Conservation (phyloP, 345 rosid species). For the Camelina hispida region DNA sequence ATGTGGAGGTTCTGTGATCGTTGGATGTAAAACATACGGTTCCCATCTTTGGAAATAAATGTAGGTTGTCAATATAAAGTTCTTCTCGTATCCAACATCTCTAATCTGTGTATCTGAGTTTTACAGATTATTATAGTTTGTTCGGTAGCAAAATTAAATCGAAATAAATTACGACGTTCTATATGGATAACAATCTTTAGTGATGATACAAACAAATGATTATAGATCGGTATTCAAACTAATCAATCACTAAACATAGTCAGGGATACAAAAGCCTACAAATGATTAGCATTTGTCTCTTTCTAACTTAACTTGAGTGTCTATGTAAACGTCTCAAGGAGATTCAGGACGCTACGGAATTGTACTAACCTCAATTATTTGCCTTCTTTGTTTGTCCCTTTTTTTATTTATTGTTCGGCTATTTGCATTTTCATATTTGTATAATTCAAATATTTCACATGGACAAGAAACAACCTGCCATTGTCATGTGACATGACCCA, state of each 20-base stretch:
- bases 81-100: not conserved
- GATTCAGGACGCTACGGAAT: too few species aligned
- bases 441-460: not conserved
- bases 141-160: too few species aligned
- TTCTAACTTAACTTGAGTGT: too few species aligned
- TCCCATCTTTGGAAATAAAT: slow-evolving; percentile 3
- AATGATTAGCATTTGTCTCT: not conserved
- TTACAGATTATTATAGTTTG: too few species aligned
- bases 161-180: too few species aligned
- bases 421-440: too few species aligned
- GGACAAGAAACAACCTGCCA: slow-evolving; percentile 1
- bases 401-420: too few species aligned
- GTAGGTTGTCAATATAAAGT: not conserved
- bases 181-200: not conserved
- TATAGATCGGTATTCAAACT: not conserved
- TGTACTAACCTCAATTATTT: too few species aligned
- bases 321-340: too few species aligned
- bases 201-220: not conserved
- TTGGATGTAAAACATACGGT: slow-evolving; percentile 12
- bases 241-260: not conserved
- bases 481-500: not conserved
- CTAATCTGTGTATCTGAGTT: not conserved
- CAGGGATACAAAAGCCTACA: not conserved
- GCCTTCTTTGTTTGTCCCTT: too few species aligned
- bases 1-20: slow-evolving; percentile 2